Percentiles rank a stretch among this genome's conserved stretches.
phyloP scores from a whole-genome alignment of 2,329 filamentous ascomycete genomes.

The Sclerotinia sclerotiorum region DNA sequence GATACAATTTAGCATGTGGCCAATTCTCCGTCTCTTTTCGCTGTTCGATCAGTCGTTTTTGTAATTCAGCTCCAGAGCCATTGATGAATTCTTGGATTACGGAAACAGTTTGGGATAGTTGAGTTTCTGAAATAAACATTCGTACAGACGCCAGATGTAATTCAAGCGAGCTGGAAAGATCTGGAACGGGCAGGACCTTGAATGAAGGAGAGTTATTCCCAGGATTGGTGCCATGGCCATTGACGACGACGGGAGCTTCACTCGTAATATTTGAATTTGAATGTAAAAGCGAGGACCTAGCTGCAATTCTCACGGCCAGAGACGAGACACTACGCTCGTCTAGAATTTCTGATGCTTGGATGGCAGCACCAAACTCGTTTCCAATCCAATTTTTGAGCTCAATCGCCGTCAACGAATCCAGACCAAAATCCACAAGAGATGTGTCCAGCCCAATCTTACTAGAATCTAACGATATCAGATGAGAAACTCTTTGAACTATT shows the following conservation, averaged over 20 bases:
- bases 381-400: slow-evolving; percentile 37
- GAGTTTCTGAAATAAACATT: not conserved
- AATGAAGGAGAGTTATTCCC: not conserved
- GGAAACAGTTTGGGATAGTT: not conserved
- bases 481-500: not conserved
- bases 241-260: not conserved
- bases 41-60: not conserved
- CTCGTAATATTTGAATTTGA: not conserved
- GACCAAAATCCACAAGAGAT: slow-evolving; percentile 43
- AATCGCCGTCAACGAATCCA: slow-evolving; percentile 25
- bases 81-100: not conserved
- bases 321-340: not conserved
- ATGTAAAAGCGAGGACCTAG: not conserved
- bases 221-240: not conserved
- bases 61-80: not conserved
- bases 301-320: not conserved
- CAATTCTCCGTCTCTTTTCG: not conserved
- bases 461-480: not conserved
- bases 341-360: slow-evolving; percentile 10
- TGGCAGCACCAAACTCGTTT: slow-evolving; percentile 40
- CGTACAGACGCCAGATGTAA: not conserved
- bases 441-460: slow-evolving; percentile 25
- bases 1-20: not conserved
- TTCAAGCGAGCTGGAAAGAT: not conserved
- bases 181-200: not conserved